Evolutionary conservation across 2,329 filamentous ascomycete genomes (phyloP).

Genomic region (Pezicula carpinea): DNA sequence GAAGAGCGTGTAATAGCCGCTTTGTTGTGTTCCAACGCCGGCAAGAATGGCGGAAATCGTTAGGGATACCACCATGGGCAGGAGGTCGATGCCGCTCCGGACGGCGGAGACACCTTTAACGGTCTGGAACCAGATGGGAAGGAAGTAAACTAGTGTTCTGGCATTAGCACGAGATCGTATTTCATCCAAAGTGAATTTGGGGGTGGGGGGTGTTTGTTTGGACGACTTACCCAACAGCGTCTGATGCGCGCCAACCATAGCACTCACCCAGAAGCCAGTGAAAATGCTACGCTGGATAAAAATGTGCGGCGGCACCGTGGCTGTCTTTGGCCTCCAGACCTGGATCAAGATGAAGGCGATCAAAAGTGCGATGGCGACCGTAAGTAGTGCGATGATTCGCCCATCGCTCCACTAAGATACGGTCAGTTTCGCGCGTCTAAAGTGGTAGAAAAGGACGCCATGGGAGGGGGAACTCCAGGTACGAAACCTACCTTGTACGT

Average conservation of each 20-base stretch:
- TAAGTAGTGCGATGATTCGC: conserved; percentile 29
- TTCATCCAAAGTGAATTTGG: not conserved
- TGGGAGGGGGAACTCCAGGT: not conserved
- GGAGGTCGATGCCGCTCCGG: conserved; percentile 36
- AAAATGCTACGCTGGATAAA: conserved; percentile 29
- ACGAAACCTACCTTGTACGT: conserved; percentile 19
- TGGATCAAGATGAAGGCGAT: conserved; percentile 28
- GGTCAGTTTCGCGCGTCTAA: not conserved
- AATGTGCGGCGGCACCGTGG: conserved; percentile 34
- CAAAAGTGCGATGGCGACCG: conserved; percentile 22
- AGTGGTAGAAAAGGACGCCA: conserved; percentile 10
- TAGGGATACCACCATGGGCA: conserved; percentile 27
- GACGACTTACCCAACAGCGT: conserved; percentile 6
- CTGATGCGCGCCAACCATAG: conserved; percentile 4
- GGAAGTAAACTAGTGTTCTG: conserved; percentile 30
- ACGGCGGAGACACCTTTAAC: conserved; percentile 36
- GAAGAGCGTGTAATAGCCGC: conserved; percentile 19
- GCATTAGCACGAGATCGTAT: not conserved
- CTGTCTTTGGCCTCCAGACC: conserved; percentile 28
- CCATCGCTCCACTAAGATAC: conserved; percentile 8
- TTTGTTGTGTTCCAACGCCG: conserved; percentile 15
- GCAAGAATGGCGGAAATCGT: conserved; percentile 18
- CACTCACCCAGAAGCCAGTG: conserved; percentile 16
- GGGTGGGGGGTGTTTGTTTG: not conserved
- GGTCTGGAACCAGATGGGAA: conserved; percentile 44